Evolutionary conservation across 768 basidiomycete species (phyloP).

Genomic region (Hortiboletus campestris): DNA sequence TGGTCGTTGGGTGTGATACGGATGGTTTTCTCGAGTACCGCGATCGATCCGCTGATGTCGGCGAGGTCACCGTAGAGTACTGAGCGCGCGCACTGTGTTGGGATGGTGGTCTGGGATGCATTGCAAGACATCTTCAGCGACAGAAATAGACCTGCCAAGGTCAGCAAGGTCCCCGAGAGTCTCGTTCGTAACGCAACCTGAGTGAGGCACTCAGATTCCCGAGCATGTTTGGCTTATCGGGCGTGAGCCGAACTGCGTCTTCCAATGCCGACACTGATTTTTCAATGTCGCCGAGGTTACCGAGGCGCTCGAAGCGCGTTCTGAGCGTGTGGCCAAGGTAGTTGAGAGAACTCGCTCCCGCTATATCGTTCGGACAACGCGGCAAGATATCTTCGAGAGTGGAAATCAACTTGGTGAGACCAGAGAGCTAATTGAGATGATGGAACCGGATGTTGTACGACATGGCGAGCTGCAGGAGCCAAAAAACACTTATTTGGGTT

Average conservation of each 20-base stretch:
- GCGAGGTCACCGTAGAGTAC: not conserved
- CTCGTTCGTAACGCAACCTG: not conserved
- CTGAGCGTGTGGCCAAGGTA: not conserved
- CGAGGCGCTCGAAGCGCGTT: conserved; percentile 2
- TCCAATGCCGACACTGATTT: not conserved
- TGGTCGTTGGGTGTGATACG: not conserved
- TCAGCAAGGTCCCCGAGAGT: conserved; percentile 1
- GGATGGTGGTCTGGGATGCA: conserved; percentile 1
- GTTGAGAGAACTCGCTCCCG: not conserved
- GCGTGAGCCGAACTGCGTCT: conserved; percentile 2
- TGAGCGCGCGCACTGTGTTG: not conserved
- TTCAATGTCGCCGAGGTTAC: not conserved
- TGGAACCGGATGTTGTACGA: not conserved
- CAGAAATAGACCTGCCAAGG: conserved; percentile 19
- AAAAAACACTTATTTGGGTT: not conserved
- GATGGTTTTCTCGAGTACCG: not conserved
- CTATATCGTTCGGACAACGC: not conserved
- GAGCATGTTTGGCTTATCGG: conserved; percentile 1
- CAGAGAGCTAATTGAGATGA: not conserved
- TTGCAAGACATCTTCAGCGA: not conserved
- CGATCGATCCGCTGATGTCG: not conserved
- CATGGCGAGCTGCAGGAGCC: not conserved
- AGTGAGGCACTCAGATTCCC: conserved; percentile 18
- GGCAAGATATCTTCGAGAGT: not conserved
- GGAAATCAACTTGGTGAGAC: not conserved